A percentile compares a stretch with the other conserved stretches of the same genome.
These are phyloP conservation scores for Brachypodium distachyon DNA, from an alignment of 202 grass and related monocot species.

Conservation along the genomic window DNA sequence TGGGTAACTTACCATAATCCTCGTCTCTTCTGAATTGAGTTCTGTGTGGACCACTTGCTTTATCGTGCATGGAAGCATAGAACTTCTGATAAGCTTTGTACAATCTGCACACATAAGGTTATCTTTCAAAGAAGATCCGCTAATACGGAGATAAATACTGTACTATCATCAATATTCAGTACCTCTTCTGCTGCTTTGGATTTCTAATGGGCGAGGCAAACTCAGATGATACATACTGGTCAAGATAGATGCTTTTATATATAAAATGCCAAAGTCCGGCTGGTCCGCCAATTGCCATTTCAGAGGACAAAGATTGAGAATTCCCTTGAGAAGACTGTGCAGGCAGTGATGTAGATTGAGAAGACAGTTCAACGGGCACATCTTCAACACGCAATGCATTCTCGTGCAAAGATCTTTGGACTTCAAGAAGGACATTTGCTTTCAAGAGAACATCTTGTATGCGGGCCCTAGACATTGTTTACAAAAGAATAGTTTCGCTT, in stretches of 20 bases:
- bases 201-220: constrained; percentile 61
- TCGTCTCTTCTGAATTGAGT: constrained; percentile 89
- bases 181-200: constrained; percentile 87
- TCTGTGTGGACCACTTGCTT: constrained; percentile 79
- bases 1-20: constrained; percentile 66
- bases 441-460: constrained; percentile 85
- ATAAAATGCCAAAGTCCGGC: constrained; percentile 98
- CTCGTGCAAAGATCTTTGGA: constrained; percentile 69
- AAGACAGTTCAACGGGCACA: constrained; percentile 44
- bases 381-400: constrained; percentile 63
- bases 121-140: constrained; percentile 8
- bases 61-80: constrained; percentile 88
- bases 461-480: constrained; percentile 41
- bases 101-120: constrained; percentile 46
- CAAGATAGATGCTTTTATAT: constrained; percentile 85
- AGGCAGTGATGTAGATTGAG: constrained; percentile 19
- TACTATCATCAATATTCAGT: neutral
- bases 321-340: constrained; percentile 12
- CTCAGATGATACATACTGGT: constrained; percentile 90
- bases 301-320: constrained; percentile 37
- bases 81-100: constrained; percentile 89
- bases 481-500: constrained; percentile 21
- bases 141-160: constrained; percentile 4
- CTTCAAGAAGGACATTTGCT: constrained; percentile 75
- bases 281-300: constrained; percentile 52